Evolutionary conservation across 1,139 yeast species (phyloP).

Genomic region (Debaryomyces subglobosus): DNA sequence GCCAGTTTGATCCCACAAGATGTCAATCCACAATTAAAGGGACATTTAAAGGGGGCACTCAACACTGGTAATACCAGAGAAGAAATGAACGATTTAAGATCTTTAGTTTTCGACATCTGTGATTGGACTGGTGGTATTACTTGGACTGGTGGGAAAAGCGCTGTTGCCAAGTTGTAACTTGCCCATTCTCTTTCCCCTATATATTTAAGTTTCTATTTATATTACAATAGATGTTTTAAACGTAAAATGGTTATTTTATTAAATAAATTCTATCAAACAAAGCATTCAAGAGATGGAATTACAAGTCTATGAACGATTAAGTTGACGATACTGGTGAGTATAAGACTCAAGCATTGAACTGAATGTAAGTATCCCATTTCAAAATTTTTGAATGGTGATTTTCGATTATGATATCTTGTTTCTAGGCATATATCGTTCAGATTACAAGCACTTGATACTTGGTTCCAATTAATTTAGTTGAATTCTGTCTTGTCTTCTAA

Average conservation of each 20-base stretch:
- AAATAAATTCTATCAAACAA: constrained; percentile 4
- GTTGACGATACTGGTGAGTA: neutral
- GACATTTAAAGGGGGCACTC: constrained; percentile 83
- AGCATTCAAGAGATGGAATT: neutral
- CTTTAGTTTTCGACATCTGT: constrained; percentile 65
- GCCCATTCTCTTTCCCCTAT: constrained; percentile 8
- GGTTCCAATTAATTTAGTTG: constrained; percentile 23
- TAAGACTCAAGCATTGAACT: neutral
- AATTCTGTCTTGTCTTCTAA: constrained; percentile 64
- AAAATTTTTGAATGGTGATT: neutral
- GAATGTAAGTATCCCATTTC: neutral
- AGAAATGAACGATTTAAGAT: constrained; percentile 62
- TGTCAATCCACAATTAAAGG: constrained; percentile 92
- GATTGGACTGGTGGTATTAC: constrained; percentile 69
- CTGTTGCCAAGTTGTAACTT: constrained; percentile 56
- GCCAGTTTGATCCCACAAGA: constrained; percentile 89
- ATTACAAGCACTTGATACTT: neutral
- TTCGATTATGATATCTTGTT: neutral
- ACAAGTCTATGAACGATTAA: neutral
- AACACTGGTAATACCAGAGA: constrained; percentile 75
- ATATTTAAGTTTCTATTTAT: neutral
- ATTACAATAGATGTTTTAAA: constrained; percentile 1
- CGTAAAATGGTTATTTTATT: constrained; percentile 5
- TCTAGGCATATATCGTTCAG: neutral
- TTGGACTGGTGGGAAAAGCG: constrained; percentile 58